These are phyloP conservation scores for Alternaria infectoria DNA, from an alignment of 2,329 filamentous ascomycete species.

Conservation along the genomic window DNA sequence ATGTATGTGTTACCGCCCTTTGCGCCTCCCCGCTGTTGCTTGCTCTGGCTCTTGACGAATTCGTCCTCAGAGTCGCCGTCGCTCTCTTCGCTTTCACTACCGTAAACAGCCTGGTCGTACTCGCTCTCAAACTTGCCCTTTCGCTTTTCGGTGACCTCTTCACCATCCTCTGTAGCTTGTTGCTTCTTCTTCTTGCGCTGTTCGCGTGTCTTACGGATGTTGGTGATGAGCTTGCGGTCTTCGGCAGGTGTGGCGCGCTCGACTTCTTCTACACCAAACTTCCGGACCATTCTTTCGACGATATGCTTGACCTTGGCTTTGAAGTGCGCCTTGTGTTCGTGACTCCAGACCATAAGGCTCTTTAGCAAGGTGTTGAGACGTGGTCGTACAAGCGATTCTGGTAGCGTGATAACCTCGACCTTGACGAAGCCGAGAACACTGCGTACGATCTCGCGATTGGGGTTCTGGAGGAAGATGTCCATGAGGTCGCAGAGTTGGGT, in stretches of 20 bases:
- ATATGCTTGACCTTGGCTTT: slow-evolving; percentile 98
- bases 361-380: slow-evolving; percentile 80
- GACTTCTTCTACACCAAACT: slow-evolving; percentile 83
- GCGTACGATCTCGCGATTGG: slow-evolving; percentile 95
- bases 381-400: slow-evolving; percentile 77
- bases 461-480: slow-evolving; percentile 93
- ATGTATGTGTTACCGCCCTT: slow-evolving; percentile 75
- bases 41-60: slow-evolving; percentile 42
- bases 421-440: slow-evolving; percentile 96
- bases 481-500: slow-evolving; percentile 90
- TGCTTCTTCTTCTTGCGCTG: slow-evolving; percentile 88
- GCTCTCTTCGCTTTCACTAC: slow-evolving; percentile 63
- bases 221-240: slow-evolving; percentile 87
- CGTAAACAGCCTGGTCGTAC: slow-evolving; percentile 95
- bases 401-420: slow-evolving; percentile 87
- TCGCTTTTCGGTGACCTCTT: slow-evolving; percentile 48
- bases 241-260: slow-evolving; percentile 82
- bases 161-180: slow-evolving; percentile 64
- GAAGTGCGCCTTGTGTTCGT: slow-evolving; percentile 98
- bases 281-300: slow-evolving; percentile 87
- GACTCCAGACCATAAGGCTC: slow-evolving; percentile 93
- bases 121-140: slow-evolving; percentile 83
- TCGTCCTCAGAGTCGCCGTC: slow-evolving; percentile 52
- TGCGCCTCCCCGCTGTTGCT: slow-evolving; percentile 44
- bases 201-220: slow-evolving; percentile 95